A percentile compares a stretch with the other conserved stretches of the same genome.
Evolutionary conservation across 1,284 basidiomycete genomes (phyloP).

Genomic region (Ustilago nuda): DNA sequence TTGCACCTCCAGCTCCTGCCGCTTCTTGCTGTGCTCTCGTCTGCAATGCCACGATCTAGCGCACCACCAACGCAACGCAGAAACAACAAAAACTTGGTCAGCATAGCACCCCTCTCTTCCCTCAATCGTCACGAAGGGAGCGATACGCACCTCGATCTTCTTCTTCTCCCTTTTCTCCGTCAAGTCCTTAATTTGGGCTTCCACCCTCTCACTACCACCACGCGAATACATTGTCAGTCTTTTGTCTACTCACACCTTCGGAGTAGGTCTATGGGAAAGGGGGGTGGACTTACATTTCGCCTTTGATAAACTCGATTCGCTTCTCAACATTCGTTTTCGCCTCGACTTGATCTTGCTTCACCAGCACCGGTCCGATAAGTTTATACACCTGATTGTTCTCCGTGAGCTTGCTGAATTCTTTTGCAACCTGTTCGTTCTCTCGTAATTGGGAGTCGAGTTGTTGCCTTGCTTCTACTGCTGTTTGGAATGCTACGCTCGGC

Average conservation of each 20-base stretch:
- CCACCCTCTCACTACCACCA: slow-evolving; percentile 48
- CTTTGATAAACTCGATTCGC: slow-evolving; percentile 86
- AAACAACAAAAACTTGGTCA: background rate
- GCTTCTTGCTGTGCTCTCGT: slow-evolving; percentile 51
- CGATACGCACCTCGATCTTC: slow-evolving; percentile 50
- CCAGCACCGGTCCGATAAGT: slow-evolving; percentile 88
- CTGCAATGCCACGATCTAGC: slow-evolving; percentile 55
- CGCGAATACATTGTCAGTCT: background rate
- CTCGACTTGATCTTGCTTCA: slow-evolving; percentile 88
- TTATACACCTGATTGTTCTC: slow-evolving; percentile 88
- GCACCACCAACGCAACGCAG: background rate
- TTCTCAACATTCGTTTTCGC: slow-evolving; percentile 91
- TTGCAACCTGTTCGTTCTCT: slow-evolving; percentile 91
- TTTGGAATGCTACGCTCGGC: slow-evolving; percentile 44
- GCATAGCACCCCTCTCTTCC: background rate
- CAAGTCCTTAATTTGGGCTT: slow-evolving; percentile 55
- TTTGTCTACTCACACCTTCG: background rate
- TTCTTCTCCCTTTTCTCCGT: slow-evolving; percentile 55
- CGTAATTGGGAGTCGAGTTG: slow-evolving; percentile 77
- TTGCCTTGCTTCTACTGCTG: slow-evolving; percentile 59
- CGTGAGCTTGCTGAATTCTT: slow-evolving; percentile 87
- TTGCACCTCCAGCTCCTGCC: background rate
- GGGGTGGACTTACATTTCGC: slow-evolving; percentile 81
- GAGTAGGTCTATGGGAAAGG: background rate
- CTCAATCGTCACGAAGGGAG: background rate